Base-by-base conservation (phyloP, 176 grass and related monocot species). In the Hyparrhenia diplandra region DNA sequence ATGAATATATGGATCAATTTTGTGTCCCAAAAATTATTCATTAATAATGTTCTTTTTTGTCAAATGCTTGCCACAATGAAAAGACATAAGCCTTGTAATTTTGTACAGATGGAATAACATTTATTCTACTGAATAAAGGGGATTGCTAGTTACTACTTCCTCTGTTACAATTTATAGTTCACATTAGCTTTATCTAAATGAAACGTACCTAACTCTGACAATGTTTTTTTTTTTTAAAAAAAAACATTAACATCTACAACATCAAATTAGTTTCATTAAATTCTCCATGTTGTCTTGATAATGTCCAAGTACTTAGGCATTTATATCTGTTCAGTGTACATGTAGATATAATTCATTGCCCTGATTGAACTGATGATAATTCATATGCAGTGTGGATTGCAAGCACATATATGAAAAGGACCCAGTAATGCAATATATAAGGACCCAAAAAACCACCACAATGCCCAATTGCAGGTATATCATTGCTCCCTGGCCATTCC, bases 371-470 rank as follows among this genome's bases (percentile, higher is more conserved):
- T 61, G n/a, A 64, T 62, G 20, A 30, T 83, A 25, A 70, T 91
- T 32, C 37, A 17, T 73, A 23, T 91, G 81, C 84, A 98, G 92
- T 69, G 59, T 63, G 62, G 92, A 95, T 39, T 95, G 95, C 40
- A 89, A 77, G 79, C 95, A 95, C 61, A 95, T 98, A 60, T 95
- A 98, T 32, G 95, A 98, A 78, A 93, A 67, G 32, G 88, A 46
- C 12, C 67, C 92, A 65, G 66, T 98, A 57, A 27, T 89, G 35
- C 79, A 89, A 28, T 80, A 98, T 83, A 98, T 98, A 70, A 82
- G 67, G 74, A 28, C 3, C 16, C 23, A 54, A 78, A n/a, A 32
- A 87, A 76, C 79, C 75, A 43, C 71, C 90, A 10, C 83, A 67
- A 32, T 98, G 92, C 27, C 95, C 92, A 27, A 80, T 91, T 64